These are phyloP conservation scores for Rostrohypoxylon terebratum DNA, from an alignment of 495 filamentous ascomycete species.

Conservation along the genomic window DNA sequence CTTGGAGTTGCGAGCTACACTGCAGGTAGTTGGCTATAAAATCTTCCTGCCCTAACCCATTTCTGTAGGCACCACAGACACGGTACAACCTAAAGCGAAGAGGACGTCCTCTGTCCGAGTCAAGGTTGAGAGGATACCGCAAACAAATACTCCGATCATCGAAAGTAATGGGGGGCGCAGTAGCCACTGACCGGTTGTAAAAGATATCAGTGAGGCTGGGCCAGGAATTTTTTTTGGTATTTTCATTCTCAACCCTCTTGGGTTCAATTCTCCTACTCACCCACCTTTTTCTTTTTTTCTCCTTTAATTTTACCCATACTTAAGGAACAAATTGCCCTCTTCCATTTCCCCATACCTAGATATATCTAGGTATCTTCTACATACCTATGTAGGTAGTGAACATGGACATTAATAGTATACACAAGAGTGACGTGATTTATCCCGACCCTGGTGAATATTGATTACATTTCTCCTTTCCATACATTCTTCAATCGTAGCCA, in stretches of 20 bases:
- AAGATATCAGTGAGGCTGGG: conserved; percentile 11
- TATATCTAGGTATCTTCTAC: no score
- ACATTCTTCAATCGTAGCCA: no score
- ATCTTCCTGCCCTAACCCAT: conserved; percentile 7
- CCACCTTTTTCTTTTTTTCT: background rate
- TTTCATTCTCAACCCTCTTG: background rate
- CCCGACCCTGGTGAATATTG: no score
- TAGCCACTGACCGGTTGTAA: background rate
- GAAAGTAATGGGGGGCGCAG: conserved; percentile 31
- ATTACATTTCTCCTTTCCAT: no score
- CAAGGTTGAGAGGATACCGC: background rate
- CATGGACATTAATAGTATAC: no score
- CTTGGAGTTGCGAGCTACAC: background rate
- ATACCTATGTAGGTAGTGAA: no score
- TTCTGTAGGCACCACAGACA: conserved; percentile 2
- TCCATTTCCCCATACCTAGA: no score
- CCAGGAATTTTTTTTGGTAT: conserved; percentile 3
- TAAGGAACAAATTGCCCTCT: background rate
- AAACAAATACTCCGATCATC: conserved; percentile 23
- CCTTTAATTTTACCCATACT: background rate
- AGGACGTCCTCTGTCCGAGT: background rate
- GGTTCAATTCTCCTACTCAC: background rate
- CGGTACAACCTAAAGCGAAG: conserved; percentile 10
- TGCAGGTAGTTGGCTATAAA: background rate
- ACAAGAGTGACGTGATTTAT: no score